phyloP scores from a whole-genome alignment of 2,329 filamentous ascomycete genomes.

The Ceratocystis diversiconidia region DNA sequence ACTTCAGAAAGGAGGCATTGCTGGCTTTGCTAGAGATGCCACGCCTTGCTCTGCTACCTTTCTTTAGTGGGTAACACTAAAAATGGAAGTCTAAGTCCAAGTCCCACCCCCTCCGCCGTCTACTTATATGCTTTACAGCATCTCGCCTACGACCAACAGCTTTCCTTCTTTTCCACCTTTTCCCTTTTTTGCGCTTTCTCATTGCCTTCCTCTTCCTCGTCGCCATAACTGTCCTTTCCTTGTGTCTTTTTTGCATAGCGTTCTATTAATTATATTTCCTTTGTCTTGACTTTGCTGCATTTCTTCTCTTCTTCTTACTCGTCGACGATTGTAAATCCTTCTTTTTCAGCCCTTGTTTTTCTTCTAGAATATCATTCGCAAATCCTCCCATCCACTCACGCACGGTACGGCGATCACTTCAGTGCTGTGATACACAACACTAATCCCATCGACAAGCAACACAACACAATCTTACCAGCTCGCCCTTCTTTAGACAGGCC shows the following conservation, averaged over 20 bases:
- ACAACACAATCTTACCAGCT: not conserved
- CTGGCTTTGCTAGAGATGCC: not conserved
- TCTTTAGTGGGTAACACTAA: not conserved
- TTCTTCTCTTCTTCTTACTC: not conserved
- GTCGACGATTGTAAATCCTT: not conserved
- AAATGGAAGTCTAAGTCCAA: not conserved
- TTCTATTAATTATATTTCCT: not conserved
- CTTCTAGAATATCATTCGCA: not conserved
- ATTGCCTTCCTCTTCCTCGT: not conserved
- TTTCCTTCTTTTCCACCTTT: not conserved
- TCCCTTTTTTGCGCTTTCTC: not conserved
- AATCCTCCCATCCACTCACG: not conserved
- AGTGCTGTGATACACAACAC: no score
- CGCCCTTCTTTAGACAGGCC: not conserved
- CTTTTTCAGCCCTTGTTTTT: not conserved
- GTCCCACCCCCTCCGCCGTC: not conserved
- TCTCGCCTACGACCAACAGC: not conserved
- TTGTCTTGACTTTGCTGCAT: not conserved
- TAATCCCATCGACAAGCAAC: no score
- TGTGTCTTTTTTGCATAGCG: not conserved
- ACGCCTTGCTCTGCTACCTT: not conserved
- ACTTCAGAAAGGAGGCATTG: not conserved
- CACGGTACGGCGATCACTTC: not conserved
- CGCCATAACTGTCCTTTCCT: not conserved
- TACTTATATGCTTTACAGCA: constrained; percentile 5